Evolutionary conservation across 2,329 filamentous ascomycete species (phyloP).

Genomic region (Xylariales sp.): DNA sequence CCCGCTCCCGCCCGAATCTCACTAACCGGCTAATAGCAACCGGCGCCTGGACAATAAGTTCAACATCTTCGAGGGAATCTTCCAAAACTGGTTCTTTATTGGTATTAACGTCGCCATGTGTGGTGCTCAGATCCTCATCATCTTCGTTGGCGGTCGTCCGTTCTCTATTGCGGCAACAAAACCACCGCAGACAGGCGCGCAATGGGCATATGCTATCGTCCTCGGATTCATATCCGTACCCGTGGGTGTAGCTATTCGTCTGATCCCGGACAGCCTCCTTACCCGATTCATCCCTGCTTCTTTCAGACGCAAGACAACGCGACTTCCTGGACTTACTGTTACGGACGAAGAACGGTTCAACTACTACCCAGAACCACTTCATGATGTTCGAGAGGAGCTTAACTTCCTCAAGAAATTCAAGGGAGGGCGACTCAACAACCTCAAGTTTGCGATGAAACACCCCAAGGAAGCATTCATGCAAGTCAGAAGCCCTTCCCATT

Average conservation of each 20-base stretch:
- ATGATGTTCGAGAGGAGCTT: constrained; percentile 75
- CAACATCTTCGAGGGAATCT: constrained; percentile 90
- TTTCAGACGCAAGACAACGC: constrained; percentile 42
- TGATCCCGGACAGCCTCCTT: constrained; percentile 71
- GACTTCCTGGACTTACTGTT: constrained; percentile 53
- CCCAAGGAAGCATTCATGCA: constrained; percentile 66
- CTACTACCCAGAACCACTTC: constrained; percentile 66
- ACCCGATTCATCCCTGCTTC: constrained; percentile 47
- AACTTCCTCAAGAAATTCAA: constrained; percentile 75
- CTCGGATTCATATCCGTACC: constrained; percentile 82
- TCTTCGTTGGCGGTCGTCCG: constrained; percentile 77
- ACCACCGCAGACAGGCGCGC: constrained; percentile 55
- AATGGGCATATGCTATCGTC: constrained; percentile 86
- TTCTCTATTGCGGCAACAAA: constrained; percentile 63
- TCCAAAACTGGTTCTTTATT: constrained; percentile 83
- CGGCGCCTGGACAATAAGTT: constrained; percentile 90
- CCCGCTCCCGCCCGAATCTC: not conserved
- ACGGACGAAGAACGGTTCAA: constrained; percentile 62
- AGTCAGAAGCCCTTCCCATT: constrained; percentile 59
- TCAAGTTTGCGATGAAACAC: constrained; percentile 74
- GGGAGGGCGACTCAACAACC: constrained; percentile 74
- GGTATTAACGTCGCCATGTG: constrained; percentile 83
- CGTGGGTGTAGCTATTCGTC: constrained; percentile 73
- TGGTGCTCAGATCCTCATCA: constrained; percentile 82
- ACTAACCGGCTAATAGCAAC: constrained; percentile 50